A percentile compares a stretch with the other conserved stretches of the same genome.
phyloP scores from a whole-genome alignment of 495 filamentous ascomycete genomes.

The Hypoxylon intermedium region DNA sequence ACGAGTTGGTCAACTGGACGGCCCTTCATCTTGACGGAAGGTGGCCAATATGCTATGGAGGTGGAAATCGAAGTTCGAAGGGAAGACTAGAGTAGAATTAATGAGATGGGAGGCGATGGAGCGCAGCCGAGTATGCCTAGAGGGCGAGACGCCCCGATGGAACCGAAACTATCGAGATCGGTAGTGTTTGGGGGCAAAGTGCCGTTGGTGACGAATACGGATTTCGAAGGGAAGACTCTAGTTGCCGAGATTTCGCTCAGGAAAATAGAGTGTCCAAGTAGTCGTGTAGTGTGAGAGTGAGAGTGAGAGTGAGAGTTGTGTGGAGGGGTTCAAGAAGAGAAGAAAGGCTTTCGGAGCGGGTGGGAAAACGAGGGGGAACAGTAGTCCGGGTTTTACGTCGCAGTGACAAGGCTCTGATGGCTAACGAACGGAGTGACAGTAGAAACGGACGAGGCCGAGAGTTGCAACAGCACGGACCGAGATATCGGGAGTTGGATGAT shows the following conservation, averaged over 20 bases:
- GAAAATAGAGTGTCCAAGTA: background rate
- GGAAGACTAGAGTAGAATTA: too few relatives aligned
- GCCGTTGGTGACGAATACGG: background rate
- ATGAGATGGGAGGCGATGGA: too few relatives aligned
- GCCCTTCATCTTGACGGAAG: constrained; percentile 57
- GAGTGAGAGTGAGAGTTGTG: background rate
- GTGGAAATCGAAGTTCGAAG: too few relatives aligned
- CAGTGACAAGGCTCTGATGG: background rate
- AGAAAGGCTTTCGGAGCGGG: background rate
- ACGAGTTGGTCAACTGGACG: constrained; percentile 61
- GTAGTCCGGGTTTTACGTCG: constrained; percentile 19
- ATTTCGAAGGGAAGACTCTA: background rate
- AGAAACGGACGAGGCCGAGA: background rate
- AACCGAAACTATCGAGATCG: background rate
- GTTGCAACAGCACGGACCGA: constrained; percentile 13
- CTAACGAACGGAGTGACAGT: background rate
- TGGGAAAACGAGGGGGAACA: constrained; percentile 22
- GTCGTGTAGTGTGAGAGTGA: background rate
- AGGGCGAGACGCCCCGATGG: background rate
- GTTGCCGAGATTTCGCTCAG: background rate
- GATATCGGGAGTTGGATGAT: constrained; percentile 17
- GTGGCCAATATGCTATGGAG: background rate
- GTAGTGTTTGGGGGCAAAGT: constrained; percentile 7
- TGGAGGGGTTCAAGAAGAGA: background rate
- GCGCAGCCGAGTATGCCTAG: constrained; percentile 6